A percentile compares a stretch with the other conserved stretches of the same genome.
Evolutionary conservation across 2,329 filamentous ascomycete genomes (phyloP).

Genomic region (Didymella exigua): DNA sequence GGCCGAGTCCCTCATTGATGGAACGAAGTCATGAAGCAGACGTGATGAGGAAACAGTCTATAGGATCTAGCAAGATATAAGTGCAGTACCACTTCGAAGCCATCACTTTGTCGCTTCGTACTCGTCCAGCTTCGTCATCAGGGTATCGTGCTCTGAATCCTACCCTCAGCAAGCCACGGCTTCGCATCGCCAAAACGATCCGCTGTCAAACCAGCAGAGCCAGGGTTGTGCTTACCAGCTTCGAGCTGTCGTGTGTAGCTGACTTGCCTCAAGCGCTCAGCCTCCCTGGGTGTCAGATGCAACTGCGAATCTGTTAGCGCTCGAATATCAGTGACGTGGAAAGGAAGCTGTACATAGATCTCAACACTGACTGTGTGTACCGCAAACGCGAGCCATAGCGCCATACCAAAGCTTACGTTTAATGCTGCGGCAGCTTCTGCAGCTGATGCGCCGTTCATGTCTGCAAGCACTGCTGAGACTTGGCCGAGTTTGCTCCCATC

Average conservation of each 20-base stretch:
- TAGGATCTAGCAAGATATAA: neutral
- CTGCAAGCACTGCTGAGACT: conserved; percentile 33
- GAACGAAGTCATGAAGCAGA: too few species aligned
- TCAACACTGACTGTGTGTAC: conserved; percentile 54
- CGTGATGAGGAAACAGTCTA: neutral
- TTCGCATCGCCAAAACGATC: conserved; percentile 40
- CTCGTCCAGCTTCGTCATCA: neutral
- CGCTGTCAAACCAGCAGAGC: conserved; percentile 33
- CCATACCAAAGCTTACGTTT: conserved; percentile 58
- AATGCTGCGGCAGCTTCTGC: conserved; percentile 53
- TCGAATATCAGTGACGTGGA: too few species aligned
- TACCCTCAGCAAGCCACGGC: conserved; percentile 19
- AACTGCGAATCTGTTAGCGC: conserved; percentile 17
- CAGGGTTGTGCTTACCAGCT: conserved; percentile 57
- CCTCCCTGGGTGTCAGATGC: conserved; percentile 58
- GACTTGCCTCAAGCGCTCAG: conserved; percentile 59
- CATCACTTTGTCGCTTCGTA: neutral
- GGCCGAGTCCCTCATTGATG: too few species aligned
- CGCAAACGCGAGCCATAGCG: conserved; percentile 59
- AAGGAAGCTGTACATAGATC: conserved; percentile 49
- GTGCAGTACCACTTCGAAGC: neutral
- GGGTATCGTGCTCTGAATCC: neutral
- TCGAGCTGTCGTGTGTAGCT: conserved; percentile 63
- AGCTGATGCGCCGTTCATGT: conserved; percentile 24
- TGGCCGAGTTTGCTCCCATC: conserved; percentile 37